Percentiles rank a stretch among this genome's conserved stretches.
Conservation (phyloP, 2,329 filamentous ascomycete genomes). For the Bipolaris victoriae region DNA sequence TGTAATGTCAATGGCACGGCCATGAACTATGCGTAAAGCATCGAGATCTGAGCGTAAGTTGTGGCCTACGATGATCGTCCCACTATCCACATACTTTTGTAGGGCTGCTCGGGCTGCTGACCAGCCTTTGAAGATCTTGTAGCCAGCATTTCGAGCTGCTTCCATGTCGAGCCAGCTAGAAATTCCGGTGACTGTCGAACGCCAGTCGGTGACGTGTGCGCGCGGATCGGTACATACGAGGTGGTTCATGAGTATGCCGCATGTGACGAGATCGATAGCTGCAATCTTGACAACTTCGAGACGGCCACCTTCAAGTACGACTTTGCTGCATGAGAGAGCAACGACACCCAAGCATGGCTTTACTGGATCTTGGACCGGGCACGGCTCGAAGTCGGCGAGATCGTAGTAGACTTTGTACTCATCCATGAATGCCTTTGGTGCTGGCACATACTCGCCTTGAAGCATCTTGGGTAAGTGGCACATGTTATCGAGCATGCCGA, state of each 20-base stretch:
- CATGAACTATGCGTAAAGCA: constrained; percentile 44
- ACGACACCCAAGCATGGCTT: constrained; percentile 30
- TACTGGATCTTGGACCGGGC: constrained; percentile 17
- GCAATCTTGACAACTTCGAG: constrained; percentile 44
- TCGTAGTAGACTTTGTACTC: constrained; percentile 30
- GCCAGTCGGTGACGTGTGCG: constrained; percentile 34
- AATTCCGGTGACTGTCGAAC: constrained; percentile 33
- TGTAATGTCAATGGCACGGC: constrained; percentile 40
- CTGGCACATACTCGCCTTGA: constrained; percentile 37
- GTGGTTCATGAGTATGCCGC: constrained; percentile 41
- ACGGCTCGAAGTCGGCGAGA: constrained; percentile 28
- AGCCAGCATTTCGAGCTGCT: constrained; percentile 32
- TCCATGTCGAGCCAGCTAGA: constrained; percentile 33
- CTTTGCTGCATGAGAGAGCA: constrained; percentile 37
- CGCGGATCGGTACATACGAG: constrained; percentile 38
- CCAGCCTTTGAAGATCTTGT: constrained; percentile 45
- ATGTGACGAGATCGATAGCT: constrained; percentile 39
- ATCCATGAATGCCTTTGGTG: constrained; percentile 31
- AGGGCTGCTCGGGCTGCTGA: constrained; percentile 38
- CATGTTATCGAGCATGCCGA: constrained; percentile 30
- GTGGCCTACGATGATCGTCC: constrained; percentile 45
- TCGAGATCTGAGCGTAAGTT: constrained; percentile 44
- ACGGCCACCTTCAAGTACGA: constrained; percentile 27
- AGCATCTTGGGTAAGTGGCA: constrained; percentile 37
- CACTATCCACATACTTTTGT: constrained; percentile 37